Conservation (phyloP, 768 basidiomycete genomes). For the Gymnopilus junonius region DNA sequence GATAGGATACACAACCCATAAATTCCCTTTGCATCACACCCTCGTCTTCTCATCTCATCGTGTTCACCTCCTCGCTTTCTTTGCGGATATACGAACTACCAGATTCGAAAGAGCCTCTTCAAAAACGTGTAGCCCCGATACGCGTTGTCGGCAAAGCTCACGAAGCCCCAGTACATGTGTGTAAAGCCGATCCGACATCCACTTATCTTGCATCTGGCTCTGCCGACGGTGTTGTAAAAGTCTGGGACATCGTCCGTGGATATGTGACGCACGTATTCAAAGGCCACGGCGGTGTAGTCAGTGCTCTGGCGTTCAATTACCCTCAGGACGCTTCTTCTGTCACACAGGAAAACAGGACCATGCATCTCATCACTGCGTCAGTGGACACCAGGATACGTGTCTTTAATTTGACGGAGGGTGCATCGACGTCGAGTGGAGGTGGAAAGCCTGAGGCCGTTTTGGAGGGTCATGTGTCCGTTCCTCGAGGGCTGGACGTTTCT, state of each 20-base stretch:
- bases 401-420: constrained; percentile 80
- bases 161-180: constrained; percentile 92
- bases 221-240: constrained; percentile 95
- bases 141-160: constrained; percentile 86
- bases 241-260: constrained; percentile 90
- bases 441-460: constrained; percentile 79
- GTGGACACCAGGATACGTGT: constrained; percentile 92
- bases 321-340: constrained; percentile 61
- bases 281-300: constrained; percentile 97
- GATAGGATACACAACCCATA: constrained; percentile 83
- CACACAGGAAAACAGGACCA: constrained; percentile 47
- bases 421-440: constrained; percentile 56
- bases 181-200: constrained; percentile 81
- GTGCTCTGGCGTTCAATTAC: constrained; percentile 86
- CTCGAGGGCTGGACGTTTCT: constrained; percentile 86
- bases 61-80: constrained; percentile 81
- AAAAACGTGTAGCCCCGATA: constrained; percentile 64
- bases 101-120: constrained; percentile 38
- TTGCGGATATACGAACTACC: constrained; percentile 88
- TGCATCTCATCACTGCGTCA: constrained; percentile 89
- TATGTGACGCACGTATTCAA: constrained; percentile 94
- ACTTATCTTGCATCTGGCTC: constrained; percentile 94
- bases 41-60: constrained; percentile 71
- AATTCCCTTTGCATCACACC: constrained; percentile 85
- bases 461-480: constrained; percentile 95